Base-by-base conservation (phyloP, 345 rosid genomes). In the Physaria fendleri region DNA sequence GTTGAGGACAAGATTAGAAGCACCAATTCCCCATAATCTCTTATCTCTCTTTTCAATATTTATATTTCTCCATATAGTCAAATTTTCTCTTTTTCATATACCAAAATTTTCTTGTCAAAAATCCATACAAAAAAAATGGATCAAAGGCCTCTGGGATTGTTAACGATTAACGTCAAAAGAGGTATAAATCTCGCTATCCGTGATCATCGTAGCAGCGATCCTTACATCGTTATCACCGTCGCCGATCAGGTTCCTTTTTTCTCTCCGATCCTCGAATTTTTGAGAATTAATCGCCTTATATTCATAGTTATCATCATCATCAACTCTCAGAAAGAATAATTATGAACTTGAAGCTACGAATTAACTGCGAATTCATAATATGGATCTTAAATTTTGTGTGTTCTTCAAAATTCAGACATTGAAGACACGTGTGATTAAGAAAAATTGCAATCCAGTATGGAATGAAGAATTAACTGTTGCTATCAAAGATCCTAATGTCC, bases 391-490 rank as follows among this genome's bases (percentile, higher is more conserved):
- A 37, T n/a, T 47, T 14, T 6, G n/a, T 55, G 37, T 56, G 32
- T 49, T 47, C n/a, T 35, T 15, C 5, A 4, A 27, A 42, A 42
- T 62, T 73, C 95, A 85, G 95, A 87, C 66, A 58, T 34, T 83
- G 82, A 85, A 85, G 79, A 89, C 90, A 20, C 78, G 77, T 0
- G 87, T 87, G 49, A 72, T 93, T 28, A 85, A 83, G 12, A 77
- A 62, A 14, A 77, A 72, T 74, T 80, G 88, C 66, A 89, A 93
- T 52, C 99, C 99, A 3, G 73, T 66, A 33, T 89, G 97, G 97
- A 79, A 89, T 10, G 90, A 87, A n/a, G 91, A 86, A 30, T 72
- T 83, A 49, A 87, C 89, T 42, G 82, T 93, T 41, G 65, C 95
- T 2, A 77, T 93, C 34, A 70, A 56, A 18, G 88, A 79, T 37